Conservation (phyloP, 2,329 filamentous ascomycete species). For the Colletotrichum sidae region DNA sequence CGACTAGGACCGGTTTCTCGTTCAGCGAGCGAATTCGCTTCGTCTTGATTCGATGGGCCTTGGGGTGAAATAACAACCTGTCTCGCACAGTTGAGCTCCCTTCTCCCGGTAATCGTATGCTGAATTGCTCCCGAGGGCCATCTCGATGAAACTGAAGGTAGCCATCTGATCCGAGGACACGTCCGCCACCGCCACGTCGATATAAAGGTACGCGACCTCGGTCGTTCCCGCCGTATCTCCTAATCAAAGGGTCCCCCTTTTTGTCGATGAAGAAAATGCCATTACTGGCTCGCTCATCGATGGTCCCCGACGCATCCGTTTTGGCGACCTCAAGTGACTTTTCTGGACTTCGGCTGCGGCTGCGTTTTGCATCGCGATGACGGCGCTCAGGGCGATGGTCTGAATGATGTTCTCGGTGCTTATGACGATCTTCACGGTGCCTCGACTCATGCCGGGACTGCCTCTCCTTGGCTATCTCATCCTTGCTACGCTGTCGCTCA, state of each 20-base stretch:
- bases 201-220: conserved; percentile 79
- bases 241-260: conserved; percentile 80
- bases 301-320: conserved; percentile 27
- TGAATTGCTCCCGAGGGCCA: conserved; percentile 67
- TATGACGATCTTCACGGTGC: conserved; percentile 36
- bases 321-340: conserved; percentile 2
- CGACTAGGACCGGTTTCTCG: conserved; percentile 39
- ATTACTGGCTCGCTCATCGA: conserved; percentile 44
- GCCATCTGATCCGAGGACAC: conserved; percentile 73
- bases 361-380: conserved; percentile 23
- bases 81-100: conserved; percentile 55
- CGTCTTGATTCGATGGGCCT: conserved; percentile 50
- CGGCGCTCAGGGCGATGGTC: conserved; percentile 25
- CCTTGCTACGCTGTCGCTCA: background rate
- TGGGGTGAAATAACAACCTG: conserved; percentile 61
- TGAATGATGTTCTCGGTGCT: conserved; percentile 8
- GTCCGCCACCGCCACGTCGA: conserved; percentile 74
- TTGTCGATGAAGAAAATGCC: conserved; percentile 73
- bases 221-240: conserved; percentile 80
- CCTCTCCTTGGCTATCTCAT: conserved; percentile 23
- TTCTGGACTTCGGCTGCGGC: conserved; percentile 21
- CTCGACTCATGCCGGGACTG: conserved; percentile 37
- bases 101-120: conserved; percentile 58
- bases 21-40: conserved; percentile 54
- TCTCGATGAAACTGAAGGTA: conserved; percentile 76